Conservation (phyloP, 2,329 filamentous ascomycete genomes). For the Tolypocladium sp. region DNA sequence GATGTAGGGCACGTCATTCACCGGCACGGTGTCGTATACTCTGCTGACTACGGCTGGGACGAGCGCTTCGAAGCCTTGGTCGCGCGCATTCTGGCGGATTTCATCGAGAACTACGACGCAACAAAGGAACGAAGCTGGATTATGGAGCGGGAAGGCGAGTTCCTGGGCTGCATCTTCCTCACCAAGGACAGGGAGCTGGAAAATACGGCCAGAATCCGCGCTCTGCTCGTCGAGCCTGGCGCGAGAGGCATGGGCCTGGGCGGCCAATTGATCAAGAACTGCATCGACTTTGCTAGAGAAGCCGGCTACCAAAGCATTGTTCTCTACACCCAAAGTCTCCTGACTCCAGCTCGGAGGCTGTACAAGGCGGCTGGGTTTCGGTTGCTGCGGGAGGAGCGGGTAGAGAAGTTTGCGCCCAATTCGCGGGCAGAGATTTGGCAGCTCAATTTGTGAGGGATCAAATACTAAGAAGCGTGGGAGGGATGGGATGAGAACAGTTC, state of each 20-base stretch:
- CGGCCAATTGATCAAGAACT: slow-evolving; percentile 6
- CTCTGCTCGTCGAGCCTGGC: slow-evolving; percentile 12
- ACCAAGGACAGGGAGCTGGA: slow-evolving; percentile 7
- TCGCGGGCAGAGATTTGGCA: neutral
- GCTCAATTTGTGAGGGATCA: neutral
- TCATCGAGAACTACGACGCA: slow-evolving; percentile 13
- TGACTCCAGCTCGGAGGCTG: slow-evolving; percentile 8
- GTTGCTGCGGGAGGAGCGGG: neutral
- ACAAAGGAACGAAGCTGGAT: slow-evolving; percentile 17
- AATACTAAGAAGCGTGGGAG: neutral
- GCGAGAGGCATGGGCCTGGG: slow-evolving; percentile 12
- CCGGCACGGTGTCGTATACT: slow-evolving; percentile 14
- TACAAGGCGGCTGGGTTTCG: slow-evolving; percentile 12
- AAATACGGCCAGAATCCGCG: slow-evolving; percentile 12
- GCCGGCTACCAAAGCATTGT: slow-evolving; percentile 7
- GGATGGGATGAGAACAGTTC: neutral
- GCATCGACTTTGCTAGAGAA: slow-evolving; percentile 10
- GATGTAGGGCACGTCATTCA: slow-evolving; percentile 14
- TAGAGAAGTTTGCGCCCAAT: neutral
- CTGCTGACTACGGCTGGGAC: slow-evolving; percentile 9
- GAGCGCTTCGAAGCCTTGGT: slow-evolving; percentile 13
- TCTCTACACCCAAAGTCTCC: slow-evolving; percentile 10
- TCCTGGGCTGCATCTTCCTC: slow-evolving; percentile 15
- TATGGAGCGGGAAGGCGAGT: slow-evolving; percentile 11
- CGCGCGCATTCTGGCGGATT: slow-evolving; percentile 13